Base-by-base conservation (phyloP, 768 basidiomycete genomes). In the Boletus vermiculosoides region DNA sequence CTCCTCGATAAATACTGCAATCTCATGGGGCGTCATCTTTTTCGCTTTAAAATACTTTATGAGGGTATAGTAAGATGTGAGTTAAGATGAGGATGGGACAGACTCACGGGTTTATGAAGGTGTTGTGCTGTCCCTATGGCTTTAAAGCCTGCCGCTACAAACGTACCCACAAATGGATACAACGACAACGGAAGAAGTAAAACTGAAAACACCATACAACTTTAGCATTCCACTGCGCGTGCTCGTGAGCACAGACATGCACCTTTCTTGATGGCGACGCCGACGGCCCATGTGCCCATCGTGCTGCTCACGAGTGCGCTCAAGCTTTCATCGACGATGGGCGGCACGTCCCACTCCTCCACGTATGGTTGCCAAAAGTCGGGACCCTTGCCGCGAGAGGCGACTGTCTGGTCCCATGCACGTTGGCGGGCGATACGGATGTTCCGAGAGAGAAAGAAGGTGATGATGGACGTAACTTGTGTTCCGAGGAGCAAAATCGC, bases 321-420 rank as follows among this genome's bases (percentile, higher is more conserved):
- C 65, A 45, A 58, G 25, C 52, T 54, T 36, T 71, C 69, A 12
- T 72, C 62, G 6, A 80, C 70, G 0, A 63, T 61, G 0, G 83
- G 86, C 0, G 89, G 88, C 2, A 73, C 66, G 25, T 85, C 79
- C 88, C 88, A 90, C 70, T 93, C 92, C 66, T 94, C 88, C 0
- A 89, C 83, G 58, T 92, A 92, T 0, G 85, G 83, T 56, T 80
- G 77, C 92, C 92, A 98, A 74, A 95, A 96, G 10, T 89, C 85
- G 0, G 80, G 74, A 0, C 86, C 85, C 63, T 96, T 96, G 13
- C 87, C 87, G 1, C 94, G 83, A 5, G 92, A 95, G 7, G 80
- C 74, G 30, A 96, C 84, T 0, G 93, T 95, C 67, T 94, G 87
- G 20, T 83, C 86, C 83, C 86, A 92, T 12, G 83, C 92, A 12